These are phyloP conservation scores for Blakeslea trispora DNA, from an alignment of 371 early-diverging fungal species.

Conservation along the genomic window DNA sequence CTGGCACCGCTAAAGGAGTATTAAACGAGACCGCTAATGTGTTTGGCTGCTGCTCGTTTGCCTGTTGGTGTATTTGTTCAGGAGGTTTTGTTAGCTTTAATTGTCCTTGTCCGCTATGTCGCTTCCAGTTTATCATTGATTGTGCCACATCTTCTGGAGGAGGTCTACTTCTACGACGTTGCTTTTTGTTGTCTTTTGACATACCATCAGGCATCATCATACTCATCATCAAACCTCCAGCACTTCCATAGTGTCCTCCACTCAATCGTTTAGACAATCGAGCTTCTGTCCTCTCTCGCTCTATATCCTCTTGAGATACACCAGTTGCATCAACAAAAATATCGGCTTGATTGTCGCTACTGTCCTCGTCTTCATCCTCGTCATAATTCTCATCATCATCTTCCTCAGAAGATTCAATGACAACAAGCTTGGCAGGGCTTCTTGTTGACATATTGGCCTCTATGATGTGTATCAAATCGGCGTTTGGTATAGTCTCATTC, in stretches of 20 bases:
- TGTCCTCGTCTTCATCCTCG: conserved; percentile 27
- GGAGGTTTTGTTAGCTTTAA: neutral
- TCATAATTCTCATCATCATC: conserved; percentile 20
- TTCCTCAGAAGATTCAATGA: conserved; percentile 1
- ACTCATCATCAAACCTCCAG: conserved; percentile 48
- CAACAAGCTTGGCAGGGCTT: conserved; percentile 17
- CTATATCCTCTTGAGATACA: conserved; percentile 41
- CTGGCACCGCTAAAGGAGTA: conserved; percentile 4
- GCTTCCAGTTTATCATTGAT: conserved; percentile 48
- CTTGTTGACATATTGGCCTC: conserved; percentile 22
- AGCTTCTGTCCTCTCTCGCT: conserved; percentile 34
- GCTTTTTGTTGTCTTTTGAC: conserved; percentile 6
- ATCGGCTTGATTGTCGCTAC: conserved; percentile 32
- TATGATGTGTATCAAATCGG: neutral
- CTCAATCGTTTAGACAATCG: conserved; percentile 46
- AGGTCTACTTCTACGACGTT: conserved; percentile 25
- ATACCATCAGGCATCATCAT: conserved; percentile 19
- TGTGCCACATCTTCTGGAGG: conserved; percentile 41
- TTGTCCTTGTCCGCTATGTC: conserved; percentile 27
- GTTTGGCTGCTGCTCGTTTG: neutral
- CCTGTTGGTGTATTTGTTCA: neutral
- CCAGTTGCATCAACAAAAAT: conserved; percentile 47
- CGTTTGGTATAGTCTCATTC: neutral
- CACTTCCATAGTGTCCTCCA: conserved; percentile 54
- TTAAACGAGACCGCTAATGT: neutral